Conservation (phyloP, 1,139 yeast species). For the Taphrina sp. region DNA sequence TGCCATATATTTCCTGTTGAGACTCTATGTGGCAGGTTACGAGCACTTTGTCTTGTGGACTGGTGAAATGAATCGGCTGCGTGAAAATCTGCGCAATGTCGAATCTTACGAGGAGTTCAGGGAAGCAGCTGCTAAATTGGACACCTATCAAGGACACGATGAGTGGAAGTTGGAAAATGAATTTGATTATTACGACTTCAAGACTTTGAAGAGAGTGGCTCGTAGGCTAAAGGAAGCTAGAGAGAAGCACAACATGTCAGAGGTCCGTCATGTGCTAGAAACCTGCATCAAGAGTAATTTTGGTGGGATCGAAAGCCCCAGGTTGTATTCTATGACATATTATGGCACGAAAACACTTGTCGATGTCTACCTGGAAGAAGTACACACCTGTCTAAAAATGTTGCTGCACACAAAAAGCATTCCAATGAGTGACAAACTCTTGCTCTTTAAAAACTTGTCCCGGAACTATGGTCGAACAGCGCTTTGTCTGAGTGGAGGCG, state of each 20-base stretch:
- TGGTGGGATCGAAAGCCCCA: constrained; percentile 70
- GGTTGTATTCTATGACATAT: constrained; percentile 69
- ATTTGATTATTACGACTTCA: constrained; percentile 68
- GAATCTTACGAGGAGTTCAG: constrained; percentile 62
- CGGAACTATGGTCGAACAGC: constrained; percentile 74
- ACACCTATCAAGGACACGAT: constrained; percentile 57
- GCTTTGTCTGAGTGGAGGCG: constrained; percentile 74
- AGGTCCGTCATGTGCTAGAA: constrained; percentile 58
- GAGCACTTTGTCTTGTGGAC: constrained; percentile 57
- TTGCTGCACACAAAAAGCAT: constrained; percentile 50
- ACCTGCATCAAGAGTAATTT: constrained; percentile 70
- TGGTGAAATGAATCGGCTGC: constrained; percentile 55
- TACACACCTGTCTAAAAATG: constrained; percentile 34
- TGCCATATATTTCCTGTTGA: constrained; percentile 52
- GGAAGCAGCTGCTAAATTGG: constrained; percentile 57
- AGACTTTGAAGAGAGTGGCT: constrained; percentile 56
- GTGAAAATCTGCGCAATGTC: constrained; percentile 54
- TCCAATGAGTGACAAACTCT: constrained; percentile 49
- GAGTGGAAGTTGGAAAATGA: constrained; percentile 63
- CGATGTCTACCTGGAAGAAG: constrained; percentile 54
- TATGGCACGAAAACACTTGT: constrained; percentile 70
- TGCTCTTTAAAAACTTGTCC: constrained; percentile 59
- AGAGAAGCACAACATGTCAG: constrained; percentile 47
- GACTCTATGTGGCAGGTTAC: constrained; percentile 63
- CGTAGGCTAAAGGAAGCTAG: constrained; percentile 49